Evolutionary conservation across 129 eudicot species (phyloP), one percentile per base, ranked within the genome.

Genomic region (Flaveria robusta): DNA sequence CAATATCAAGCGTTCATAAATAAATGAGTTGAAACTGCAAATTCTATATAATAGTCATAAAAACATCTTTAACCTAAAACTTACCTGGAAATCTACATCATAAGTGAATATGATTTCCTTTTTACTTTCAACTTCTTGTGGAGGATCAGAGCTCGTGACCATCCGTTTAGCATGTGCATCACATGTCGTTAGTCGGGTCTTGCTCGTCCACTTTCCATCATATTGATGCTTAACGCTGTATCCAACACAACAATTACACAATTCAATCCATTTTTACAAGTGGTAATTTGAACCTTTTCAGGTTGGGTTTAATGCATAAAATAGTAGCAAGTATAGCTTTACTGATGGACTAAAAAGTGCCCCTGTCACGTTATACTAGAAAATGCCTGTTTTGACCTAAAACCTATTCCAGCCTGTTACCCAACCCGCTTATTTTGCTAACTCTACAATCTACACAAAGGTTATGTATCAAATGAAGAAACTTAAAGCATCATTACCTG

Each of bases 121-220:
- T 50, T 82, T 82, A 24, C 84, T 87, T 68, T 81, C 91, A 73
- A 89, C 95, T 70, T 89, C 95, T 82, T 86, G 95, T 22, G 95
- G 91, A 58, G 85, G 79, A 15, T 82, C 88, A 13, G 91, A 86
- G 67, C 70, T 82, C 26, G 89, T 80, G 68, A 86, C 89, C 47
- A 71, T 54, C 34, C 85, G 87, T 72, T 79, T 89, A 65, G 90
- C 88, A 84, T 88, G 94, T 16, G 94, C 88, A 78, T 89, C 89
- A 68, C 95, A 89, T 19, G 95, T 86, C 1, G 86, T 84, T 62
- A 89, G 64, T 43, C 87, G 88, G 41, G 84, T 86, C 64, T 82
- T 84, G 5, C 70, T 79, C 31, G 22, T 86, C 86, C 87, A 84
- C 13, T 79, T 50, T 26, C 95, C 91, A 67, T 89, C 89, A 37